phyloP scores from a whole-genome alignment of 1,284 basidiomycete species.

The Apiotrichum montevideense region DNA sequence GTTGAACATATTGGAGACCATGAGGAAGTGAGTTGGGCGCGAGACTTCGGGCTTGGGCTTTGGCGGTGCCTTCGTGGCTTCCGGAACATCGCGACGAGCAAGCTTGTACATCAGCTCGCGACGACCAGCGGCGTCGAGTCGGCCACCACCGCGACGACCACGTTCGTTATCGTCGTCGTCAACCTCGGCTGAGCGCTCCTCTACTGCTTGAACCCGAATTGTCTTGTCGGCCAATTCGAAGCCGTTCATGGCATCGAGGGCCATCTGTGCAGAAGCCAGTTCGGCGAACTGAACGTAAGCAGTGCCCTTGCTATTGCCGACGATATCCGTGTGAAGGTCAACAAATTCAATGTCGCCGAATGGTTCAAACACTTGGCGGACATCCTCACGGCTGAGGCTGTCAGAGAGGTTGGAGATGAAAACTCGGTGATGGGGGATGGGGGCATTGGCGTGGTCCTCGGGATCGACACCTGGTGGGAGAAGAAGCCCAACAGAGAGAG shows the following conservation, averaged over 20 bases:
- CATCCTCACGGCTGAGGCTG: conserved; percentile 90
- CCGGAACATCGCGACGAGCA: conserved; percentile 57
- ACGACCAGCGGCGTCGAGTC: conserved; percentile 82
- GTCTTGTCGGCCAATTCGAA: conserved; percentile 93
- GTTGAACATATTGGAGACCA: conserved; percentile 94
- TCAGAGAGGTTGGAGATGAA: conserved; percentile 96
- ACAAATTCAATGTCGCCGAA: conserved; percentile 98
- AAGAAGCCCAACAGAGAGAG: conserved; percentile 26
- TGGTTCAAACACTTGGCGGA: conserved; percentile 96
- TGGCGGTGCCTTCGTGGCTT: neutral
- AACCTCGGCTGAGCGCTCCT: conserved; percentile 57
- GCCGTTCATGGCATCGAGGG: conserved; percentile 95
- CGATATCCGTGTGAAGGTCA: conserved; percentile 80
- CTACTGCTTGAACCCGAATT: conserved; percentile 79
- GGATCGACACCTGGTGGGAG: conserved; percentile 40
- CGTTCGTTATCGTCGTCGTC: conserved; percentile 4
- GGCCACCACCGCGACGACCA: conserved; percentile 50
- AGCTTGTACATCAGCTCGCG: conserved; percentile 99
- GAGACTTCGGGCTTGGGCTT: conserved; percentile 61
- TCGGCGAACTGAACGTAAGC: conserved; percentile 96
- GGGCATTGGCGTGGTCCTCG: conserved; percentile 43
- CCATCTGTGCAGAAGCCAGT: conserved; percentile 87
- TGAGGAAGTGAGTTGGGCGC: conserved; percentile 64
- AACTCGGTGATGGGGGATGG: conserved; percentile 60
- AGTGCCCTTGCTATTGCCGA: conserved; percentile 67